These are phyloP conservation scores for Melampsora larici-populina DNA, from an alignment of 1,284 basidiomycete species.

Conservation along the genomic window DNA sequence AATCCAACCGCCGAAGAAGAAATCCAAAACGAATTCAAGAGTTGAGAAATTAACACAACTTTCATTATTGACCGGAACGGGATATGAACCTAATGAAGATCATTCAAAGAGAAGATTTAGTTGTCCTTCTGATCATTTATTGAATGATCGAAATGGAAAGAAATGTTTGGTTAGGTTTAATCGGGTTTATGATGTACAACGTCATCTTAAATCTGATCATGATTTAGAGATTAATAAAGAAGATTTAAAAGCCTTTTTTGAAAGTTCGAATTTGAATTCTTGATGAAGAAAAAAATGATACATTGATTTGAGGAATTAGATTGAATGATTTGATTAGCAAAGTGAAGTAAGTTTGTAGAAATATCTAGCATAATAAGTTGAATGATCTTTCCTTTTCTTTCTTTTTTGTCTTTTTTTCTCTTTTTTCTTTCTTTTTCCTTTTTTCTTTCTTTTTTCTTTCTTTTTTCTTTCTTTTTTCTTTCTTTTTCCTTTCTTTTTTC, in stretches of 20 bases:
- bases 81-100: conserved; percentile 2
- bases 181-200: conserved; percentile 31
- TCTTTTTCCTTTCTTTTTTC: too few relatives aligned
- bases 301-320: too few relatives aligned
- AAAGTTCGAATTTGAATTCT: background rate
- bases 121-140: background rate
- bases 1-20: background rate
- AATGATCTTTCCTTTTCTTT: too few relatives aligned
- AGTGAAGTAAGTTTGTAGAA: too few relatives aligned
- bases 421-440: too few relatives aligned
- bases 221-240: conserved; percentile 8
- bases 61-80: conserved; percentile 23
- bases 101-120: background rate
- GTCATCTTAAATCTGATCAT: conserved; percentile 29
- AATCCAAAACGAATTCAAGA: background rate
- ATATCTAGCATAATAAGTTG: too few relatives aligned
- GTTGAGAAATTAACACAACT: conserved; percentile 22
- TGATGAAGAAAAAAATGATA: too few relatives aligned
- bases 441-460: too few relatives aligned
- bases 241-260: conserved; percentile 26
- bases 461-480: too few relatives aligned
- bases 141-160: background rate
- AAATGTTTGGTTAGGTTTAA: conserved; percentile 23
- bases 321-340: too few relatives aligned
- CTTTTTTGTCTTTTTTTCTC: too few relatives aligned